Evolutionary conservation across 257 asterid species (phyloP).

Genomic region (Nyctanthes arbortristis): DNA sequence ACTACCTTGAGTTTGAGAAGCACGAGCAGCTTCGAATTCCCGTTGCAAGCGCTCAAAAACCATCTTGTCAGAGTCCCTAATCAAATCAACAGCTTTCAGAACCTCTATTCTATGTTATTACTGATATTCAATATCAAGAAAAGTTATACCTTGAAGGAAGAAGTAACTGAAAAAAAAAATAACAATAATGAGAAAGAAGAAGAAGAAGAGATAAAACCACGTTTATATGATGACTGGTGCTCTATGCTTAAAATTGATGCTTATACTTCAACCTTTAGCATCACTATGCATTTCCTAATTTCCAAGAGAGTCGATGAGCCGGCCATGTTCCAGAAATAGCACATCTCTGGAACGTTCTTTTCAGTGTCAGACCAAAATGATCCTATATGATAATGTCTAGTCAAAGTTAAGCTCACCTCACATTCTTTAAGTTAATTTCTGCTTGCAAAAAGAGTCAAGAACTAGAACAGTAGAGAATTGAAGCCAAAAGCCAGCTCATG

Average conservation of each 20-base stretch:
- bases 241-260: too few relatives aligned
- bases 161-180: background rate
- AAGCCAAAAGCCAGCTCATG: background rate
- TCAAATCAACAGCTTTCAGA: conserved; percentile 29
- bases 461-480: background rate
- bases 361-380: conserved; percentile 2
- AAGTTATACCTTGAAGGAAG: conserved; percentile 5
- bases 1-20: conserved; percentile 90
- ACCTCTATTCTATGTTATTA: conserved; percentile 5
- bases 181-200: background rate
- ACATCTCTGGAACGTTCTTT: background rate
- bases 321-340: background rate
- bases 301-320: background rate
- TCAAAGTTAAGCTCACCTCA: background rate
- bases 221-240: too few relatives aligned
- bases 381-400: background rate
- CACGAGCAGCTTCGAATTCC: conserved; percentile 88
- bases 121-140: conserved; percentile 12
- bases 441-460: background rate
- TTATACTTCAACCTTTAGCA: background rate
- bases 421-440: background rate
- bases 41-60: conserved; percentile 83
- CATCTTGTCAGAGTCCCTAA: conserved; percentile 93
- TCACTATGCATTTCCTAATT: background rate
- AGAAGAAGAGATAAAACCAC: too few relatives aligned